Base-by-base conservation (phyloP, 441 rosid genomes). In the Cnidoscolus chayamansa region DNA sequence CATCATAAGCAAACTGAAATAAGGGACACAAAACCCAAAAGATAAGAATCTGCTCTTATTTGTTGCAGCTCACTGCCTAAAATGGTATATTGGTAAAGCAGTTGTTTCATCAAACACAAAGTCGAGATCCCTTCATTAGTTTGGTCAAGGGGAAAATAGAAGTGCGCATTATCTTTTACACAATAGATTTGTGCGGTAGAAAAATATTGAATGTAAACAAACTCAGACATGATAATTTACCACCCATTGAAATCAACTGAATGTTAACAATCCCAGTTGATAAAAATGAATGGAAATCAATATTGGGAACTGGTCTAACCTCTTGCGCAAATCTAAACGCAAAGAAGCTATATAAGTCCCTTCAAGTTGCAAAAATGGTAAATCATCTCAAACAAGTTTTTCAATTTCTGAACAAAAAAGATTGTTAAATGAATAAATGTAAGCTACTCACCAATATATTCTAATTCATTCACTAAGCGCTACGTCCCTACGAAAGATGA, bases 391-490 rank as follows among this genome's bases (percentile, higher is more conserved):
- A 1, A 31, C 1, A 30, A 58, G n/a, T 15, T n/a, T 54, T 25
- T 25, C 2, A 54, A 16, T 3, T 13, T 13, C 56, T 12, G 16
- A 51, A 16, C 15, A 5, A 5, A 40, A 40, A 40, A 40, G 45
- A 4, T 40, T 40, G 45, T 7, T 40, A 40, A 40, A 40, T 6
- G 45, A 40, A 40, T 3, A 40, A 40, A 6, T 4, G 7, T 40
- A 5, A 40, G 6, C 45, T 40, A 40, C 45, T 40, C 7, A 40
- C 45, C 45, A 40, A 3, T 40, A 40, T 40, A 4, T 40, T 47
- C 92, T 92, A 76, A 92, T 92, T 8, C 98, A 97, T 68, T 97
- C 98, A 32, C 97, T 90, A 19, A 94, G 91, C 85, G 45, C 45
- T 40, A 40, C 45, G 45, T 40, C 98, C 87, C 82, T 88, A 72